Base-by-base conservation (phyloP, 73 alveolate species). In the Uronychia setigera region DNA sequence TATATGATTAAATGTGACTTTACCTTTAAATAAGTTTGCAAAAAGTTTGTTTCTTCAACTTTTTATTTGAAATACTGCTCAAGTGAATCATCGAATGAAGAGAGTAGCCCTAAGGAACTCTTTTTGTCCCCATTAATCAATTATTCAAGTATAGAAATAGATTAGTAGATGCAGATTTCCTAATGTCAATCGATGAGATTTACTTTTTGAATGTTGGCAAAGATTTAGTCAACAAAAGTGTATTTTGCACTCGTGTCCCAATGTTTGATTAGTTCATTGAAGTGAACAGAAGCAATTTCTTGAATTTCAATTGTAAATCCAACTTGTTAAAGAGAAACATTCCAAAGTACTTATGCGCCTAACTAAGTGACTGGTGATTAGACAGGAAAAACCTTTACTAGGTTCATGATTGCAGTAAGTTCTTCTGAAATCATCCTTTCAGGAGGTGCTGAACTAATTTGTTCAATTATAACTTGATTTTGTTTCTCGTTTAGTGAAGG, bases 391-490 rank as follows among this genome's bases (percentile, higher is more conserved):
- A n/a, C n/a, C n/a, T n/a, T n/a, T n/a, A n/a, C n/a, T n/a, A n/a
- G n/a, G 59, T 77, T 92, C 98, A 60, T 67, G 92, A 33, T 90
- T 67, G 11, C 89, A 81, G 77, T 88, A 32, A 94, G 59, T 35
- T 94, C 97, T 74, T 90, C 97, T 81, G 87, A 77, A 0, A 84
- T 81, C 13, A 96, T 46, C 58, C 80, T 87, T 5, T 80, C 86
- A 26, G 93, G 82, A 19, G 95, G 93, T 35, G 74, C 83, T 78
- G 59, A 78, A 26, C 81, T 93, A 29, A 91, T 80, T 58, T 84
- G 86, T 27, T 80, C 82, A 9, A 91, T 78, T 31, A 93, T 74
- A 58, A 92, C 60, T 35, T 60, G 85, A 25, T 82, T 60, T 35
- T 87, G 94, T n/a, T 90, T 84, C 19, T 76, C 57, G 34, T 84